phyloP scores from a whole-genome alignment of 306 rosid genomes.

The apple (Malus domestica) region ASM211411v1 NC_041798.1:18664501-18665000 shows the following conservation, averaged over 20 bases:
- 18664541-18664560: not conserved
- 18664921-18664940: not conserved
- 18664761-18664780: not conserved
- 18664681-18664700: slow-evolving; percentile 51
- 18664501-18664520: slow-evolving; percentile 51
- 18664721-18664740: not conserved
- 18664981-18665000: not conserved
- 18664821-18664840: not conserved
- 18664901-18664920: not conserved
- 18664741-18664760: not conserved
- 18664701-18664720: not conserved
- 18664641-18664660: slow-evolving; percentile 30
- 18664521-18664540: not conserved
- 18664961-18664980: not conserved
- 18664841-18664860: not conserved
- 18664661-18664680: slow-evolving; percentile 25
- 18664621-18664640: slow-evolving; percentile 27
- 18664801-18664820: not conserved
- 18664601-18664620: slow-evolving; percentile 49
- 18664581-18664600: not conserved
- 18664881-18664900: not conserved
- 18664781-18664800: not conserved
- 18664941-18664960: not conserved
- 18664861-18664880: not conserved
- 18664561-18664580: not conserved